A percentile compares a stretch with the other conserved stretches of the same genome.
Conservation (phyloP, 495 filamentous ascomycete species). For the Aspergillus carlsbadensis region DNA sequence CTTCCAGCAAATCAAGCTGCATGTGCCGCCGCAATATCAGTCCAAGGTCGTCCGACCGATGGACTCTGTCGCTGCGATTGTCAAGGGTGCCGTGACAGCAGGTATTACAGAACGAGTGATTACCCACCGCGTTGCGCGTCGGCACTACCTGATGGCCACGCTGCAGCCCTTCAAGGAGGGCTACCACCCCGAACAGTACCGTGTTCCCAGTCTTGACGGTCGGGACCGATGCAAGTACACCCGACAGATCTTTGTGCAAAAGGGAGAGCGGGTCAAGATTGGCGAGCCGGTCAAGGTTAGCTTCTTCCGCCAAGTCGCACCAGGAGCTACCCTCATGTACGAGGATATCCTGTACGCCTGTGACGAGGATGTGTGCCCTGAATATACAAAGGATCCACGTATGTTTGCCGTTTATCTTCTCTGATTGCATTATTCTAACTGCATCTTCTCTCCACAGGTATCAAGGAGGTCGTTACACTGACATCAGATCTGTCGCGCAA, state of each 20-base stretch:
- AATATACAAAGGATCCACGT: slow-evolving; percentile 99
- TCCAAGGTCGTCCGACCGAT: slow-evolving; percentile 80
- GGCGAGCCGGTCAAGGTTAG: slow-evolving; percentile 98
- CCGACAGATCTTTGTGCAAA: slow-evolving; percentile 97
- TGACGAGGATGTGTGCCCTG: slow-evolving; percentile 95
- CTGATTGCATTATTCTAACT: neutral
- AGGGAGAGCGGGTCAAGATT: slow-evolving; percentile 98
- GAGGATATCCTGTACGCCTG: slow-evolving; percentile 98
- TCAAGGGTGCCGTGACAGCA: slow-evolving; percentile 79
- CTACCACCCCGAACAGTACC: slow-evolving; percentile 96
- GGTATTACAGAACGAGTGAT: slow-evolving; percentile 96
- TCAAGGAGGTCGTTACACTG: slow-evolving; percentile 98
- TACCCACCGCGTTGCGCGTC: slow-evolving; percentile 94
- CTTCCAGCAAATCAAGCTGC: slow-evolving; percentile 79
- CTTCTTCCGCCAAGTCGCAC: slow-evolving; percentile 97
- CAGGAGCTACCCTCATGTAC: slow-evolving; percentile 97
- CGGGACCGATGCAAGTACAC: slow-evolving; percentile 99
- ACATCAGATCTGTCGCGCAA: slow-evolving; percentile 96
- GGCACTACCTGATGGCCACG: slow-evolving; percentile 99
- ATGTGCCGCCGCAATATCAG: slow-evolving; percentile 76
- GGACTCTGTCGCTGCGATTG: slow-evolving; percentile 79
- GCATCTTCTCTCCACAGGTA: slow-evolving; percentile 56
- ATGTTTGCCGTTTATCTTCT: slow-evolving; percentile 39
- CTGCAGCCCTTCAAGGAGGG: slow-evolving; percentile 98
- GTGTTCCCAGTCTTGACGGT: slow-evolving; percentile 92